Percentiles rank a stretch among this genome's conserved stretches.
These are phyloP conservation scores for Breviolum minutum DNA, from an alignment of 73 alveolate species.

Conservation along the genomic window DNA sequence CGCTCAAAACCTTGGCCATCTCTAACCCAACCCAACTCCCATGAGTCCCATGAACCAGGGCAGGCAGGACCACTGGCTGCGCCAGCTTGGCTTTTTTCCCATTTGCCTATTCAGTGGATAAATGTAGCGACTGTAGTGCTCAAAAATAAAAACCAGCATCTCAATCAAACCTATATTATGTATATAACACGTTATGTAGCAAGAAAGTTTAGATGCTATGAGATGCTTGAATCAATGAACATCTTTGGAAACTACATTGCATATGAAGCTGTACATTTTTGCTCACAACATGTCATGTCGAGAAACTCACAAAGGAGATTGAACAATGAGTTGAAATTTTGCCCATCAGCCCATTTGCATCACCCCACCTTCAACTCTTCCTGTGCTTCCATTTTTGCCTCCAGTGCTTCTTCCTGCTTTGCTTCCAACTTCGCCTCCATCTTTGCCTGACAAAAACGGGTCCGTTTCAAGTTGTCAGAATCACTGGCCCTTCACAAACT, in stretches of 20 bases:
- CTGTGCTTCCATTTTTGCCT: slow-evolving; percentile 38
- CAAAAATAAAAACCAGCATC: no score
- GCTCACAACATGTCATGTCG: no score
- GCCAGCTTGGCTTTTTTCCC: slow-evolving; percentile 81
- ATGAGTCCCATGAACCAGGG: not conserved
- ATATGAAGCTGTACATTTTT: no score
- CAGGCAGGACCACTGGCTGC: slow-evolving; percentile 42
- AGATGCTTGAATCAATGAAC: no score
- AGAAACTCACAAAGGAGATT: no score
- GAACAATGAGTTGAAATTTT: no score
- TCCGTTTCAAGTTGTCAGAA: not conserved
- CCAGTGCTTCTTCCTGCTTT: slow-evolving; percentile 45
- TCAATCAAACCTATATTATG: not conserved
- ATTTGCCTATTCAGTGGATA: not conserved
- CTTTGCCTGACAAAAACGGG: not conserved
- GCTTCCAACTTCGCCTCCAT: slow-evolving; percentile 54
- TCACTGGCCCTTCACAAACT: no score
- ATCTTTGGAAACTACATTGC: no score
- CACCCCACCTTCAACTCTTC: slow-evolving; percentile 4
- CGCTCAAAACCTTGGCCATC: not conserved
- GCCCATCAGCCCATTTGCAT: no score
- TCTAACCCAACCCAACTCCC: not conserved
- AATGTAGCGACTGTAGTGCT: not conserved
- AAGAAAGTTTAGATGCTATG: no score
- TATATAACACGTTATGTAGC: not conserved